A percentile compares a stretch with the other conserved stretches of the same genome.
Conservation (phyloP, 352 stramenopile species). For the Pythium pyrilobum region DNA sequence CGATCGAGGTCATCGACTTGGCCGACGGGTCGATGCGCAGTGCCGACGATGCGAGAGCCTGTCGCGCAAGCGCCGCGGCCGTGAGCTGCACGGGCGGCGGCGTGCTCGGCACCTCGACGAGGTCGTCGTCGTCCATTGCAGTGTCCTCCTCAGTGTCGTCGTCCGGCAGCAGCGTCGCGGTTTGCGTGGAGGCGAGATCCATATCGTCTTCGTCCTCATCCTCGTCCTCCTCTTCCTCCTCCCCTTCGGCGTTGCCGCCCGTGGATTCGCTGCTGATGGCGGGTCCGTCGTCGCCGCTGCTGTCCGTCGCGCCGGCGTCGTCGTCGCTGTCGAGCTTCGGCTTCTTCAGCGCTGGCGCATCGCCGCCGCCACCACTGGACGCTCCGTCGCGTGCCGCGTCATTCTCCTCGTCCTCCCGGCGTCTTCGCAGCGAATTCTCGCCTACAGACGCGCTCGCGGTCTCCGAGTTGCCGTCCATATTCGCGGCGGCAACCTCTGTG, state of each 20-base stretch:
- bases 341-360: slow-evolving; percentile 8
- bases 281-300: slow-evolving; percentile 5
- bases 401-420: slow-evolving; percentile 5
- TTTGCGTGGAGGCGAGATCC: slow-evolving; percentile 10
- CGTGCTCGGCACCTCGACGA: slow-evolving; percentile 15
- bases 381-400: not conserved
- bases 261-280: slow-evolving; percentile 1
- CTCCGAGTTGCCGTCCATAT: not conserved
- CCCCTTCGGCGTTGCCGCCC: not conserved
- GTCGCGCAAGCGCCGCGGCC: slow-evolving; percentile 10
- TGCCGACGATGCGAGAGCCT: slow-evolving; percentile 4
- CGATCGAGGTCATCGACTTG: slow-evolving; percentile 13
- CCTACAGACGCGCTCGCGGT: not conserved
- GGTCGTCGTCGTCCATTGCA: slow-evolving; percentile 11
- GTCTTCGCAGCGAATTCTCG: slow-evolving; percentile 9
- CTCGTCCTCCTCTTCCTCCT: slow-evolving; percentile 2
- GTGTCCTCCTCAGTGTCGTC: slow-evolving; percentile 12
- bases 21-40: slow-evolving; percentile 21
- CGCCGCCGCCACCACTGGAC: not conserved
- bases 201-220: slow-evolving; percentile 17
- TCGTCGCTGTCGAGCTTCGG: slow-evolving; percentile 14
- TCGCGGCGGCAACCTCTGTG: too few species aligned
- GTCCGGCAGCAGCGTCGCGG: slow-evolving; percentile 8
- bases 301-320: slow-evolving; percentile 6
- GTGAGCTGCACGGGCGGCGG: slow-evolving; percentile 18